Evolutionary conservation across 306 rosid genomes (phyloP), one percentile per base, ranked within the genome.

Genomic region (Inga laurina): DNA sequence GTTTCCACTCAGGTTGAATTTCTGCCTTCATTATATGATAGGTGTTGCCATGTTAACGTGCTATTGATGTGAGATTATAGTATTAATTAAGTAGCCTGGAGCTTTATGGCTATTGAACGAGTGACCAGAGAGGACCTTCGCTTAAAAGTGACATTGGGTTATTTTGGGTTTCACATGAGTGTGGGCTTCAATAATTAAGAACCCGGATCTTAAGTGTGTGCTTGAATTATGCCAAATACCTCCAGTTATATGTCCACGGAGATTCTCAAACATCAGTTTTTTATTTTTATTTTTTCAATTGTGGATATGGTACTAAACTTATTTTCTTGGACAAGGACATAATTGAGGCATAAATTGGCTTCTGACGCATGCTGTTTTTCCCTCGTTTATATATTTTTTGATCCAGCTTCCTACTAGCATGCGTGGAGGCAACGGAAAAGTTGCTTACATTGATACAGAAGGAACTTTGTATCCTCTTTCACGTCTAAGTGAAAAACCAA

Each of bases 371-470:
- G 49, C 19, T 67, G 77, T 49, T 34, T 67, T 32, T 48, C 78
- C 61, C 54, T 54, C n/a, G 66, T 57, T 56, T 76, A 5, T 21
- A 5, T 51, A 3, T 56, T 37, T 71, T 39, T 21, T 72, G 46
- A 66, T 82, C 85, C 91, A 95, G 99, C 96, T 95, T 82, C 99
- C 99, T 57, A 92, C 91, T 35, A 82, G 71, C 82, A 95, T 95
- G 98, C 83, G 84, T 54, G 98, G 98, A 86, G 98, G 98, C 81
- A 93, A 92, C 68, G 98, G 98, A 81, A 95, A 95, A 89, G 98
- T 95, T 86, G 98, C 98, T 69, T 93, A 93, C 92, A 92, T 96
- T 79, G 99, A 96, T 86, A 96, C 99, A 21, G 98, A 96, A 88
- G 99, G 97, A 81, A 96, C 99, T 66, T 96, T 96, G 99, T 92